These are phyloP conservation scores for Keithomyces neogunnii DNA, from an alignment of 2,329 filamentous ascomycete species.

Conservation along the genomic window DNA sequence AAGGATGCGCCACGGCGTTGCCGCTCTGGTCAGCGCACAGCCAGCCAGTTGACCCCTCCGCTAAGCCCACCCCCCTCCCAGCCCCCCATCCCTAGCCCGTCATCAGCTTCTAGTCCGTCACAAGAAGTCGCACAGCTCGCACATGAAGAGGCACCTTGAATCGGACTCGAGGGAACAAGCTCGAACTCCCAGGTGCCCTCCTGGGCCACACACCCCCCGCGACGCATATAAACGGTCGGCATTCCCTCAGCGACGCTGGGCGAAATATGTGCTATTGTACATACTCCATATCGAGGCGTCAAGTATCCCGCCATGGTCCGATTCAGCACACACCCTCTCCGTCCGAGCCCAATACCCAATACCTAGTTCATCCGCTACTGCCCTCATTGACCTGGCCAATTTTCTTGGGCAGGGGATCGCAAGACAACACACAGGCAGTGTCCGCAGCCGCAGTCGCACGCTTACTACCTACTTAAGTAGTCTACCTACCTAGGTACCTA, in stretches of 20 bases:
- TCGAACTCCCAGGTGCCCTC: not conserved
- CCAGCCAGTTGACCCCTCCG: not conserved
- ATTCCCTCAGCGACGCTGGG: slow-evolving; percentile 26
- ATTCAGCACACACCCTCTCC: not conserved
- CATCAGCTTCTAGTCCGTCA: not conserved
- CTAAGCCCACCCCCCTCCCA: not conserved
- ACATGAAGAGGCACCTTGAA: not conserved
- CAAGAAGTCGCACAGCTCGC: not conserved
- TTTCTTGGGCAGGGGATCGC: not conserved
- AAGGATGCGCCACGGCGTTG: slow-evolving; percentile 3
- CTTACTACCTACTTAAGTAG: not conserved
- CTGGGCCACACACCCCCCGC: not conserved
- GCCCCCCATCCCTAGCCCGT: not conserved
- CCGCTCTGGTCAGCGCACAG: slow-evolving; percentile 2
- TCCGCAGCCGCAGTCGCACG: not conserved
- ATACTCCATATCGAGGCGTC: not conserved
- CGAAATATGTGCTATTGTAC: not conserved
- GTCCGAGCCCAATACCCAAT: not conserved
- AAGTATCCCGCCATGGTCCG: not conserved
- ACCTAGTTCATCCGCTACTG: not conserved
- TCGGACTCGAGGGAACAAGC: not conserved
- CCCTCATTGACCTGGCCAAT: not conserved
- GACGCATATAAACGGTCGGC: slow-evolving; percentile 40
- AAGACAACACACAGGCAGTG: not conserved
- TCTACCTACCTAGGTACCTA: too few species aligned